Base-by-base conservation (phyloP, 1,139 yeast species). In the Blastobotrys persicus region DNA sequence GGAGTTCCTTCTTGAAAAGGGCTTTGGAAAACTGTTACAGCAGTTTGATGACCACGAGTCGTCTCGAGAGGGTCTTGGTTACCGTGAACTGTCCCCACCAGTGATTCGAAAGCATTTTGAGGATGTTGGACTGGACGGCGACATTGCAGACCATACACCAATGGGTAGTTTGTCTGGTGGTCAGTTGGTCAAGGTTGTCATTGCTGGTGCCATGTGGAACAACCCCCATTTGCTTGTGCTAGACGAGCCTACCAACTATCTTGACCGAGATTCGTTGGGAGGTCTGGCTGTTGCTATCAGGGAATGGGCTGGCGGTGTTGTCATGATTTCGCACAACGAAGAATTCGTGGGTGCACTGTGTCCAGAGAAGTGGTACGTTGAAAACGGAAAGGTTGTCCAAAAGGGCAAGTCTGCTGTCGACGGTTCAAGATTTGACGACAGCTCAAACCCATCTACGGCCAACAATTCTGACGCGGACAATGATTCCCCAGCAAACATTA, bases 141-240 rank as follows among this genome's bases (percentile, higher is more conserved):
- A 92, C 64, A 91, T 92, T 72, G 98, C 98, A 35, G 96, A 92
- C 69, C 98, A 92, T 69, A 92, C 97, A 18, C 96, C 96, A 47
- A 76, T 92, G 80, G 98, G 98, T 17, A 88, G 96, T 9, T 77
- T 92, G 56, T 89, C 97, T 38, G 98, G 98, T 66, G 98, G 98
- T 60, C 98, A 92, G 75, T 79, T 91, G 67, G 98, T 92, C 56
- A 92, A 92, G 73, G 98, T 92, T 56, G 98, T 92, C 55, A 91
- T 92, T 75, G 98, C 98, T 14, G 98, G 98, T 71, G 98, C 98
- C 58, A 92, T 92, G 95, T 92, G 98, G 98, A 91, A 92, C 73
- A 92, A 92, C 67, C 98, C 98, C n/a, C 98, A 92, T 72, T 79
- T 92, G 72, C 80, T 92, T 57, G 98, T 92, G 39, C 78, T 92